Evolutionary conservation across 257 asterid species (phyloP).

Genomic region (Craterostigma plantagineum): DNA sequence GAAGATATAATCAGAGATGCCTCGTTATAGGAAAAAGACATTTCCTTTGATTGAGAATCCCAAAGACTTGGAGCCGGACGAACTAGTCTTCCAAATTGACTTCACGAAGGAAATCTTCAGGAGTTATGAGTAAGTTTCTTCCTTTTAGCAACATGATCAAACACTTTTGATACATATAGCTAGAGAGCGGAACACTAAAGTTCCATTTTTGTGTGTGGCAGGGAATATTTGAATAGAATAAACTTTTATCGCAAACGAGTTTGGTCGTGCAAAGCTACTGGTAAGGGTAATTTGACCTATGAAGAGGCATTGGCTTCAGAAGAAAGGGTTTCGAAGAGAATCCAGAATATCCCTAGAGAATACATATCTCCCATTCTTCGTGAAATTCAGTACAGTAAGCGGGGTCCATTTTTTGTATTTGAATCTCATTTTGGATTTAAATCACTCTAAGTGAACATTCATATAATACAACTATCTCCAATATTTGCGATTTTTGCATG

Average conservation of each 20-base stretch:
- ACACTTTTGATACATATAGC: no score
- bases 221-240: conserved; percentile 71
- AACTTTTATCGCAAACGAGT: conserved; percentile 53
- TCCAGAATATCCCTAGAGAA: conserved; percentile 45
- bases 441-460: no score
- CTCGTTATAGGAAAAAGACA: conserved; percentile 60
- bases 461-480: no score
- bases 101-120: conserved; percentile 83
- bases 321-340: conserved; percentile 42
- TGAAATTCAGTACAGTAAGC: conserved; percentile 76
- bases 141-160: not conserved
- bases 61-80: conserved; percentile 58
- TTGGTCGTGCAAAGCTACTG: conserved; percentile 90
- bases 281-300: conserved; percentile 66
- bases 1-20: conserved; percentile 33
- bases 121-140: conserved; percentile 37
- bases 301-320: conserved; percentile 89
- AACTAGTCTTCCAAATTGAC: conserved; percentile 62
- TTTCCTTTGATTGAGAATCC: conserved; percentile 48
- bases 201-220: conserved; percentile 15
- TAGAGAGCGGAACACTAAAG: not conserved
- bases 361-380: conserved; percentile 47
- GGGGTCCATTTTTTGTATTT: not conserved
- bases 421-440: no score
- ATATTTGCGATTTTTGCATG: no score